Percentiles rank a stretch among this genome's conserved stretches.
Evolutionary conservation across 805 yeast species (phyloP).

Genomic region (Cyberlindnera bimundalis): DNA sequence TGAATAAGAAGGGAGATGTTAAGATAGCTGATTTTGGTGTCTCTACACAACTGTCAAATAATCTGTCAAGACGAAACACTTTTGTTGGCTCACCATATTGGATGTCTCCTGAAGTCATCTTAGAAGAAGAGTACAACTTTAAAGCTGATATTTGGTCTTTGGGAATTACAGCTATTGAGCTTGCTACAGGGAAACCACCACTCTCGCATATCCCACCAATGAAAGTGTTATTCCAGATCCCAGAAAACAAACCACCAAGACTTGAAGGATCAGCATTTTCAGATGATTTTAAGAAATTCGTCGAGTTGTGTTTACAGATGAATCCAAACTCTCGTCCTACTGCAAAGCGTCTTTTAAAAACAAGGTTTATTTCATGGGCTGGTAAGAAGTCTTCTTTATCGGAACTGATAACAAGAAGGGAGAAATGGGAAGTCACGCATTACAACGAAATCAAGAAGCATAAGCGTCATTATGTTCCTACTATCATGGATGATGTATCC

Average conservation of each 20-base stretch:
- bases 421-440: conserved; percentile 35
- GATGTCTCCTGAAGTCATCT: conserved; percentile 99
- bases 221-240: conserved; percentile 35
- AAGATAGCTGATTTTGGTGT: conserved; percentile 96
- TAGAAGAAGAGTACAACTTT: conserved; percentile 80
- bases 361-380: conserved; percentile 44
- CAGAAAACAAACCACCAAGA: conserved; percentile 81
- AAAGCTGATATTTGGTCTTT: conserved; percentile 98
- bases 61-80: conserved; percentile 60
- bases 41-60: conserved; percentile 75
- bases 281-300: conserved; percentile 63
- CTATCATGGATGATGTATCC: conserved; percentile 17
- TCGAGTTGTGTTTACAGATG: conserved; percentile 63
- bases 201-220: conserved; percentile 63
- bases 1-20: conserved; percentile 67
- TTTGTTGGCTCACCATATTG: conserved; percentile 87
- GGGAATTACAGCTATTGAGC: conserved; percentile 91
- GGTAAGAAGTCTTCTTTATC: conserved; percentile 35
- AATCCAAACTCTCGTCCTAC: conserved; percentile 65
- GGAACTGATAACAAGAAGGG: conserved; percentile 41
- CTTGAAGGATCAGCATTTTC: conserved; percentile 81
- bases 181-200: conserved; percentile 98
- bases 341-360: conserved; percentile 59
- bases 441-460: conserved; percentile 3
- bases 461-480: conserved; percentile 30